Percentiles rank a stretch among this genome's conserved stretches.
Evolutionary conservation across 129 eudicot species (phyloP).

Genomic region (Helichrysum umbraculigerum): DNA sequence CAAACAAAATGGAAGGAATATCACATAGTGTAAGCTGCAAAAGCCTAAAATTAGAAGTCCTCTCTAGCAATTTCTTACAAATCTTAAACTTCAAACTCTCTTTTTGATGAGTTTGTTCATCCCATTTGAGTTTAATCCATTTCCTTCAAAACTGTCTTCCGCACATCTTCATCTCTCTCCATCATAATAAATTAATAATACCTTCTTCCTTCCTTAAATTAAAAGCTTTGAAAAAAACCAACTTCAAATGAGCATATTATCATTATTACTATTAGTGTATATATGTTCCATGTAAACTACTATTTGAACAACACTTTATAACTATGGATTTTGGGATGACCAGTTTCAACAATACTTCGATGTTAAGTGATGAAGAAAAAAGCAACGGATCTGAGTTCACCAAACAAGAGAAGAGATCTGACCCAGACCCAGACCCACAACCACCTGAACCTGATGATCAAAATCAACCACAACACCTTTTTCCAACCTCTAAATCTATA

Average conservation of each 20-base stretch:
- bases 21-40: background rate
- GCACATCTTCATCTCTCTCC: conserved; percentile 19
- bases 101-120: background rate
- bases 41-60: conserved; percentile 9
- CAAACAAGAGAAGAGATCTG: conserved; percentile 62
- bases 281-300: conserved; percentile 22
- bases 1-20: background rate
- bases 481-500: conserved; percentile 39
- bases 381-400: conserved; percentile 49
- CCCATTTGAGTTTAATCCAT: conserved; percentile 18
- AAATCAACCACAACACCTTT: conserved; percentile 15
- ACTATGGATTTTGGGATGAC: conserved; percentile 58
- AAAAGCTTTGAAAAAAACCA: background rate
- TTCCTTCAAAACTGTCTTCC: conserved; percentile 31
- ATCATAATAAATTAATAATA: background rate
- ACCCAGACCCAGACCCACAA: conserved; percentile 24
- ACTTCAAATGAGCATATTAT: conserved; percentile 32
- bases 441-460: conserved; percentile 22
- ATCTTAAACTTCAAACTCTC: conserved; percentile 38
- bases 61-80: conserved; percentile 6
- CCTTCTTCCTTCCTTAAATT: background rate
- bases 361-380: conserved; percentile 22
- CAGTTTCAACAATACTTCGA: conserved; percentile 23
- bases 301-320: conserved; percentile 8
- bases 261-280: background rate